Percentiles rank a stretch among this genome's conserved stretches.
Evolutionary conservation across 331 rosid species (phyloP).

Genomic region (Acacia pycnantha): DNA sequence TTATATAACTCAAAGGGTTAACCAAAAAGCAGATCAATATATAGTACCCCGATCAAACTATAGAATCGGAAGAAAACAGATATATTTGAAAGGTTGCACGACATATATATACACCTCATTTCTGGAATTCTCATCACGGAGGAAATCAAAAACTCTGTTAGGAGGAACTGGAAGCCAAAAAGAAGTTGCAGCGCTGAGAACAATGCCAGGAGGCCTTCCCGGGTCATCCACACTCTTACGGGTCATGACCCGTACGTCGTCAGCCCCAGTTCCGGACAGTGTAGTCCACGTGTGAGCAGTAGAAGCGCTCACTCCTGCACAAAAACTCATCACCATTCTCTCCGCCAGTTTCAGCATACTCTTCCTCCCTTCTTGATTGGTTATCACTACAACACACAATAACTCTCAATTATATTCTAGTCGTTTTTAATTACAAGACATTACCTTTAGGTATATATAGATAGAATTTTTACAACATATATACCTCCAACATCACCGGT

Average conservation of each 20-base stretch:
- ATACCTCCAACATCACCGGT: constrained; percentile 93
- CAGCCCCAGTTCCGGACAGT: constrained; percentile 90
- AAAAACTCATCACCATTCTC: constrained; percentile 97
- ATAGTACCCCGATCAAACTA: background rate
- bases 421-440: too few species aligned
- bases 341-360: constrained; percentile 95
- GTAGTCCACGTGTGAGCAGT: constrained; percentile 98
- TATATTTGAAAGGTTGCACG: background rate
- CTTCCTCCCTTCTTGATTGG: constrained; percentile 95
- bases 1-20: background rate
- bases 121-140: constrained; percentile 89
- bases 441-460: background rate
- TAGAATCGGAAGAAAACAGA: background rate
- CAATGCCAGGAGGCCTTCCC: constrained; percentile 94
- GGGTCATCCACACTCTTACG: constrained; percentile 97
- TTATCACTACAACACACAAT: constrained; percentile 50
- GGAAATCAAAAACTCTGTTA: constrained; percentile 85
- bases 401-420: too few species aligned
- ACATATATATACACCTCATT: constrained; percentile 56
- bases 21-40: background rate
- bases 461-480: background rate
- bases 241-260: constrained; percentile 95
- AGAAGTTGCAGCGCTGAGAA: constrained; percentile 95
- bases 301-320: constrained; percentile 96
- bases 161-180: constrained; percentile 97